Evolutionary conservation across 768 basidiomycete genomes (phyloP).

Genomic region (Trametes sanguinea): DNA sequence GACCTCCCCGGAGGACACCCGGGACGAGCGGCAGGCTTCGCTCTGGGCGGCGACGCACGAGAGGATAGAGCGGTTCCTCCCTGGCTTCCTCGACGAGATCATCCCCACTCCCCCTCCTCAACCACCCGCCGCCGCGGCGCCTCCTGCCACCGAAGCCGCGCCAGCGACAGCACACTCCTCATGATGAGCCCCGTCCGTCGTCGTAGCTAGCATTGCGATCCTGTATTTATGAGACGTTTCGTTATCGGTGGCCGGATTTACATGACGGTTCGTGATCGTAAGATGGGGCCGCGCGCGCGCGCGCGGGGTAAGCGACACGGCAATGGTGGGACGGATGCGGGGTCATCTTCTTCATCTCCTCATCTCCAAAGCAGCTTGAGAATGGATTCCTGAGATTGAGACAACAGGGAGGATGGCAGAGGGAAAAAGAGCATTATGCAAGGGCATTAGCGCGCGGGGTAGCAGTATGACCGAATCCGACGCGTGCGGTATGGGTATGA

Average conservation of each 20-base stretch:
- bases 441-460: constrained; percentile 14
- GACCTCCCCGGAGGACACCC: constrained; percentile 44
- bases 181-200: not conserved
- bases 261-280: constrained; percentile 11
- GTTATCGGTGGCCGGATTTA: constrained; percentile 1
- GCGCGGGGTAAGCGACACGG: too few relatives aligned
- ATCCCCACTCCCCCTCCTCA: constrained; percentile 46
- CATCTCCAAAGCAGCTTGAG: not conserved
- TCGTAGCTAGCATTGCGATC: constrained; percentile 11
- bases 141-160: not conserved
- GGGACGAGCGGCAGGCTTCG: constrained; percentile 61
- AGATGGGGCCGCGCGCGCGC: not conserved
- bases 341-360: too few relatives aligned
- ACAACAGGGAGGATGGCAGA: constrained; percentile 13
- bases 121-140: not conserved
- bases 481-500: constrained; percentile 20
- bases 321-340: too few relatives aligned
- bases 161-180: not conserved
- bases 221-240: constrained; percentile 13
- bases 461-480: constrained; percentile 8
- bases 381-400: not conserved
- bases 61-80: constrained; percentile 87
- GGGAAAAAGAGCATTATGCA: constrained; percentile 16
- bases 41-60: constrained; percentile 87
- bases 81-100: constrained; percentile 80